Base-by-base conservation (phyloP, 1,284 basidiomycete genomes). In the Limonomyces culmigenus region DNA sequence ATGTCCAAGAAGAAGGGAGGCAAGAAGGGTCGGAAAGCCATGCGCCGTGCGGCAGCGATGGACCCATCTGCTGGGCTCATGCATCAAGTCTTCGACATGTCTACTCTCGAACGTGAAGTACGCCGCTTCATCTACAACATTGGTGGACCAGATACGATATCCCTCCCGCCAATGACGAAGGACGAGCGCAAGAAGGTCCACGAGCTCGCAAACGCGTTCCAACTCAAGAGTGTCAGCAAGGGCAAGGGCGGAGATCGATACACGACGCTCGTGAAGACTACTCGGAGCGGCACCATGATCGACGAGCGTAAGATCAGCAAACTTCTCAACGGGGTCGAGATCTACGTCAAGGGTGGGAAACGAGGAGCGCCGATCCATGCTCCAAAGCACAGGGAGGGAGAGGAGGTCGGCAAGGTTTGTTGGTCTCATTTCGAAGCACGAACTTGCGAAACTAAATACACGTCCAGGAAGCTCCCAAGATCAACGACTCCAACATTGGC, bases 111-210 rank as follows among this genome's bases (percentile, higher is more conserved):
- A 35, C 53, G 59, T 39, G 67, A 78, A 45, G 77, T 93, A 35
- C 64, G 72, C 14, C 57, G 59, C n/a, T 89, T 91, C 58, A 51
- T 83, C 8, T 52, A 45, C 2, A 62, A 80, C 43, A 43, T 68
- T 2, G 59, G 59, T 5, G 59, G 60, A 5, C n/a, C n/a, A n/a
- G 38, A 45, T 27, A 65, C 62, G 1, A 70, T 89, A 64, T 55
- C 65, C 2, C 59, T 91, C 0, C 86, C 85, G 0, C 76, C 87
- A 3, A 77, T 84, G 60, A 63, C 70, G 43, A 87, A 81, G 55
- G 60, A 60, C 38, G 68, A 65, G 38, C 63, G 88, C 42, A 74
- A 70, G 56, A 60, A 59, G 37, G 65, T 89, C 0, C 89, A 95
- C 49, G 68, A 85, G 48, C 56, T 92, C 43, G 86, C 86, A 11